A percentile compares a stretch with the other conserved stretches of the same genome.
These are phyloP conservation scores for Ochromonas danica DNA, from an alignment of 108 stramenopile genomes.

Conservation along the genomic window DNA sequence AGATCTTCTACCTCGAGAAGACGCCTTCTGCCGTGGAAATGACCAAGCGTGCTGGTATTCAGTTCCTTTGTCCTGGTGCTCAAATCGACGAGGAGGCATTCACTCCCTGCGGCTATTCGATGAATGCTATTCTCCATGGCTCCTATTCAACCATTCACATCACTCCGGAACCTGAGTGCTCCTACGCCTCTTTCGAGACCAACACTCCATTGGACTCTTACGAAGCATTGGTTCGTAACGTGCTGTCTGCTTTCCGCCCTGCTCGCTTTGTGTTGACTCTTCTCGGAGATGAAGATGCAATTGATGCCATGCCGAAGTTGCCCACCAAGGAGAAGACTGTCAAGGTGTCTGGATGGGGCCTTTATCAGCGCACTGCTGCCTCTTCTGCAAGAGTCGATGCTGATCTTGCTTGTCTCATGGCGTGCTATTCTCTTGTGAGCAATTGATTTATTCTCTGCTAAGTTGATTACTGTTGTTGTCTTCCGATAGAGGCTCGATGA, in stretches of 20 bases:
- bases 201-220: conserved; percentile 83
- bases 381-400: conserved; percentile 25
- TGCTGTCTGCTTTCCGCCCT: conserved; percentile 89
- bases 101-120: conserved; percentile 56
- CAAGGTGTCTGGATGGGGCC: background rate
- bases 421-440: background rate
- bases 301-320: conserved; percentile 74
- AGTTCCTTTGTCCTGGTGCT: conserved; percentile 87
- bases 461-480: too few relatives aligned
- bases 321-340: conserved; percentile 46
- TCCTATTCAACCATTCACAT: conserved; percentile 99
- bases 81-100: conserved; percentile 64
- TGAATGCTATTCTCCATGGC: conserved; percentile 95
- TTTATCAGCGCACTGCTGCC: background rate
- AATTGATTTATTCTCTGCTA: too few relatives aligned
- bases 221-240: conserved; percentile 86
- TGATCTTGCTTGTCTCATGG: conserved; percentile 21
- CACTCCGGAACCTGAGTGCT: conserved; percentile 91
- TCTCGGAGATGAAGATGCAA: conserved; percentile 94
- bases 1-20: conserved; percentile 69
- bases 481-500: too few relatives aligned
- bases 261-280: conserved; percentile 95
- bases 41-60: conserved; percentile 71
- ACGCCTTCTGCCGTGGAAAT: conserved; percentile 49
- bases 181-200: conserved; percentile 97